These are phyloP conservation scores for Myrica gale DNA, from an alignment of 306 rosid species.

Conservation along the genomic window DNA sequence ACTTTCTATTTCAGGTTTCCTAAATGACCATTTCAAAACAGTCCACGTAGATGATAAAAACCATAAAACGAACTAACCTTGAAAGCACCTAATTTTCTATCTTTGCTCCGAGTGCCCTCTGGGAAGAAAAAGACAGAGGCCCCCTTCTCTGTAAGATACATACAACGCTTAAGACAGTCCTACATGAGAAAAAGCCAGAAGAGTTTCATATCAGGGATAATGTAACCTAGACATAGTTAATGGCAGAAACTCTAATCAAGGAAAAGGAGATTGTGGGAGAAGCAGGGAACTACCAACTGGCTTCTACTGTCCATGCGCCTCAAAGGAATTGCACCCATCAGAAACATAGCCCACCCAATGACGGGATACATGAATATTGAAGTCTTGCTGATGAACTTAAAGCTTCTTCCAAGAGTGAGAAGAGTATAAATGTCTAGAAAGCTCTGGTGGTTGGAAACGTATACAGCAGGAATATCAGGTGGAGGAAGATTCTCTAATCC, in stretches of 20 bases:
- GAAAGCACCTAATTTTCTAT: conserved; percentile 77
- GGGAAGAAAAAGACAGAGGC: conserved; percentile 93
- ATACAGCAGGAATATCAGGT: conserved; percentile 75
- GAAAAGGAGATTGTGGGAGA: neutral
- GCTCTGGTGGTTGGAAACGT: conserved; percentile 97
- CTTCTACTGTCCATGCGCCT: conserved; percentile 92
- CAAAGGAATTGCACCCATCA: conserved; percentile 80
- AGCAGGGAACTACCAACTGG: conserved; percentile 70
- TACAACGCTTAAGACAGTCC: conserved; percentile 85
- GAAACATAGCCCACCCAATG: conserved; percentile 97
- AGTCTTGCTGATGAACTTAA: conserved; percentile 97
- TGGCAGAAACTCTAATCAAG: conserved; percentile 10
- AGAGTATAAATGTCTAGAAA: conserved; percentile 85
- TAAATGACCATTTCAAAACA: conserved; percentile 22
- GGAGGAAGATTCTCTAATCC: conserved; percentile 89
- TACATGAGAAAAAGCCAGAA: conserved; percentile 34
- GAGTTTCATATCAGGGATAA: conserved; percentile 6
- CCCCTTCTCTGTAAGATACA: conserved; percentile 75
- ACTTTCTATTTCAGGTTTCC: conserved; percentile 1
- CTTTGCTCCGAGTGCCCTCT: conserved; percentile 92
- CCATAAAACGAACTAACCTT: conserved; percentile 55
- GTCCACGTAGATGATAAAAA: conserved; percentile 17
- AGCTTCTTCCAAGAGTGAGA: conserved; percentile 81
- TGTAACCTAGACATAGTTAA: conserved; percentile 22
- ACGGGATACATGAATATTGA: conserved; percentile 80